Evolutionary conservation across 225 moss, liverwort and hornwort genomes (phyloP).

Genomic region (Climacium dendroides): DNA sequence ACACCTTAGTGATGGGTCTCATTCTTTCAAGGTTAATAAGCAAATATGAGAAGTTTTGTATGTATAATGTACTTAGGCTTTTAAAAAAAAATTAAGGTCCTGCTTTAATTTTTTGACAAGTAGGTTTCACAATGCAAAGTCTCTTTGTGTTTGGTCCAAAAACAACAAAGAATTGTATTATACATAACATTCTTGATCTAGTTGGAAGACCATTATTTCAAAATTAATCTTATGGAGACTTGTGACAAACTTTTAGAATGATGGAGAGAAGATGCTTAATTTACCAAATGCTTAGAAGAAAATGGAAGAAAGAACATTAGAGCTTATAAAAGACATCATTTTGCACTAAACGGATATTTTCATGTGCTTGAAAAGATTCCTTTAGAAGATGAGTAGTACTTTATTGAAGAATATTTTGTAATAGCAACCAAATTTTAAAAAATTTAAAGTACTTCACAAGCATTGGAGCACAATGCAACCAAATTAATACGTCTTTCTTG

Average conservation of each 20-base stretch:
- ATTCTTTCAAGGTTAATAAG: neutral
- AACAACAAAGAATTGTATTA: neutral
- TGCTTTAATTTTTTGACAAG: neutral
- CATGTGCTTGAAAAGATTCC: neutral
- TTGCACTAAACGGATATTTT: neutral
- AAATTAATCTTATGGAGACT: neutral
- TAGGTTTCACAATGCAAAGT: neutral
- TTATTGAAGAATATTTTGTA: neutral
- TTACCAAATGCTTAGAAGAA: neutral
- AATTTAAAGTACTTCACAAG: neutral
- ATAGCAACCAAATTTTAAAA: neutral
- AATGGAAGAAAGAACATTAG: neutral
- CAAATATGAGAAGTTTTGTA: neutral
- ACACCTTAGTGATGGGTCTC: neutral
- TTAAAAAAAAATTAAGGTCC: neutral
- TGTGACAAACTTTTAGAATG: neutral
- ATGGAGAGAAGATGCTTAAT: neutral
- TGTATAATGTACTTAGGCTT: too few relatives aligned
- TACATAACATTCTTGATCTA: neutral
- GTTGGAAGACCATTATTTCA: neutral
- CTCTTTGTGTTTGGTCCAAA: accelerated
- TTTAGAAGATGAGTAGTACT: neutral
- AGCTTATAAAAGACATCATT: neutral
- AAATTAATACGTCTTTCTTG: neutral
- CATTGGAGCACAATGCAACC: neutral